Percentiles rank a stretch among this genome's conserved stretches.
These are phyloP conservation scores for Boletellus sp. DNA, from an alignment of 768 basidiomycete species.

Conservation along the genomic window DNA sequence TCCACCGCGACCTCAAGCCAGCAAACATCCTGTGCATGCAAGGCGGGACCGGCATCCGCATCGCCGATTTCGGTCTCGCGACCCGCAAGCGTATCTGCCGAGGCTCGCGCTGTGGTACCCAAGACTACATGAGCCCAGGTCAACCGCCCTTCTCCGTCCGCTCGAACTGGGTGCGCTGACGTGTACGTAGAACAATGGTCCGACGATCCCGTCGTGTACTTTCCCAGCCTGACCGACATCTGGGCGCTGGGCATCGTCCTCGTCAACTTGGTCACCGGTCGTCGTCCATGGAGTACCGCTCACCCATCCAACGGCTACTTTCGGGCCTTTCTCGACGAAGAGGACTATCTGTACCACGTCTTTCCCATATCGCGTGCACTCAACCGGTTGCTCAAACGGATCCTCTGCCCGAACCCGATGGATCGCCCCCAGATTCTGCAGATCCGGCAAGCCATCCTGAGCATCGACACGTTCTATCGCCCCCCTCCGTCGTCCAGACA, in stretches of 20 bases:
- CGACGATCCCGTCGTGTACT: conserved; percentile 39
- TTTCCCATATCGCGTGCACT: conserved; percentile 15
- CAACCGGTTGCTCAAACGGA: conserved; percentile 14
- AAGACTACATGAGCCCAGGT: conserved; percentile 73
- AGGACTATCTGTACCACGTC: conserved; percentile 12
- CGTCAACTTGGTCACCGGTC: conserved; percentile 73
- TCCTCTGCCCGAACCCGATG: conserved; percentile 14
- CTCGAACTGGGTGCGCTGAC: conserved; percentile 6
- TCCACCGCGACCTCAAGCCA: conserved; percentile 84
- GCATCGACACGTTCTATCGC: conserved; percentile 17
- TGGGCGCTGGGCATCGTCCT: conserved; percentile 81
- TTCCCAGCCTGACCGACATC: conserved; percentile 43
- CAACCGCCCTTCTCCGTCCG: conserved; percentile 10
- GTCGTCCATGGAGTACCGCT: conserved; percentile 16
- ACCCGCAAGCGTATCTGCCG: conserved; percentile 42
- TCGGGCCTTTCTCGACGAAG: conserved; percentile 12
- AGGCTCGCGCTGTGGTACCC: conserved; percentile 58
- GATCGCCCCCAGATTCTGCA: conserved; percentile 14
- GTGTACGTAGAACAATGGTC: conserved; percentile 47
- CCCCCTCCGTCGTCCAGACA: background rate
- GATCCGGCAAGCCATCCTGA: conserved; percentile 15
- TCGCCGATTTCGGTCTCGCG: conserved; percentile 79
- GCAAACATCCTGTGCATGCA: conserved; percentile 68
- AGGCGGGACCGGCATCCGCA: conserved; percentile 49
- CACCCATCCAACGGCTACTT: conserved; percentile 7